Evolutionary conservation across 2,329 filamentous ascomycete genomes (phyloP).

Genomic region (Exophiala viscosa): DNA sequence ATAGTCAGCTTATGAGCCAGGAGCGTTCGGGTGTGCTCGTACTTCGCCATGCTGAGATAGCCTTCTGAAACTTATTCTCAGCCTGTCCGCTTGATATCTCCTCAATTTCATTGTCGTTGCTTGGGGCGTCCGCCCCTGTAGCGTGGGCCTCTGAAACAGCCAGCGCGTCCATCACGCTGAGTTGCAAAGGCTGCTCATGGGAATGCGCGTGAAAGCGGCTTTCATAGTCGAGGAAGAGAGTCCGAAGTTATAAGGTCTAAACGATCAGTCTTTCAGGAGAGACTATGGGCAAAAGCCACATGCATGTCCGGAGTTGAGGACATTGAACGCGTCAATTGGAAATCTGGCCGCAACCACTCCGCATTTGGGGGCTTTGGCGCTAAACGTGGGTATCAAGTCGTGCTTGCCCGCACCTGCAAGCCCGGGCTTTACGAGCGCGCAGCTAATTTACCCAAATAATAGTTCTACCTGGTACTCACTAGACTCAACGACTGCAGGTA

Average conservation of each 20-base stretch:
- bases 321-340: not conserved
- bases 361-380: not conserved
- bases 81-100: conserved; percentile 46
- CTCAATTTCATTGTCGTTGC: conserved; percentile 29
- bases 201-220: too few species aligned
- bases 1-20: conserved; percentile 6
- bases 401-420: too few species aligned
- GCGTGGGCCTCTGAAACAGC: conserved; percentile 40
- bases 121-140: conserved; percentile 31
- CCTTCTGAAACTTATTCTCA: conserved; percentile 93
- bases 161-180: conserved; percentile 41
- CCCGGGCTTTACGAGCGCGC: too few species aligned
- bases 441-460: too few species aligned
- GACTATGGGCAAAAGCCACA: not conserved
- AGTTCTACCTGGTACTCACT: too few species aligned
- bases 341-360: not conserved
- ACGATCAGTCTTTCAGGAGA: too few species aligned
- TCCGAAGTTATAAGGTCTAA: too few species aligned
- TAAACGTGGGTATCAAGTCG: too few species aligned
- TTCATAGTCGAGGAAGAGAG: too few species aligned
- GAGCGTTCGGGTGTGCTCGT: conserved; percentile 29
- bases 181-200: not conserved
- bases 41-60: conserved; percentile 96
- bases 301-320: not conserved
- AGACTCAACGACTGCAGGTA: too few species aligned